These are phyloP conservation scores for Cavenderia fasciculata DNA, from an alignment of 78 protist species.

Conservation along the genomic window DNA sequence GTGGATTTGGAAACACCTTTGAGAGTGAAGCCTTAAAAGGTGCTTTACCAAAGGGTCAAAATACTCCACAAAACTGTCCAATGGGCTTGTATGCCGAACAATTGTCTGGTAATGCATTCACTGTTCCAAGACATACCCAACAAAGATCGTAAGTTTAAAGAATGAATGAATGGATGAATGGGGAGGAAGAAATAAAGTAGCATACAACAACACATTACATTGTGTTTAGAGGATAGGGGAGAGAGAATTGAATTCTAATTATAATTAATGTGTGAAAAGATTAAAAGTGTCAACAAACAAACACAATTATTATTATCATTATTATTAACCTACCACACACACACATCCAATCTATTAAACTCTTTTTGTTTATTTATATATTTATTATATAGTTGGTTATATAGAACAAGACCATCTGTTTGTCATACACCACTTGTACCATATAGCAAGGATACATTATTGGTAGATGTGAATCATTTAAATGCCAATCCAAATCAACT, in stretches of 20 bases:
- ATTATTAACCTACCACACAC: no score
- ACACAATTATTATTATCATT: no score
- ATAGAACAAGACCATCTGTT: slow-evolving; percentile 91
- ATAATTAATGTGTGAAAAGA: no score
- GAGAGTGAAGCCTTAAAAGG: slow-evolving; percentile 88
- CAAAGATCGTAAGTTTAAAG: slow-evolving; percentile 83
- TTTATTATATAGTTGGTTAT: slow-evolving; percentile 84
- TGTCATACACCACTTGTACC: slow-evolving; percentile 59
- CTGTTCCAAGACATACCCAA: slow-evolving; percentile 86
- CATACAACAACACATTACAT: no score
- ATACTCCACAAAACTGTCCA: slow-evolving; percentile 94
- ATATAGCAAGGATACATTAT: not conserved
- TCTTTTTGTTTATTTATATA: not conserved
- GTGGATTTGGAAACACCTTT: slow-evolving; percentile 88
- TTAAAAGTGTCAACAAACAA: no score
- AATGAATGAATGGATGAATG: no score
- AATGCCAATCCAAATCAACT: slow-evolving; percentile 84
- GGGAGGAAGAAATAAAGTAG: no score
- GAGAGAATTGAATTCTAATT: no score
- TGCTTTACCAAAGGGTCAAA: slow-evolving; percentile 92
- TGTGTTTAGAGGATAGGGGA: no score
- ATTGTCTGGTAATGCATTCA: slow-evolving; percentile 95
- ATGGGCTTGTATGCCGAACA: slow-evolving; percentile 96
- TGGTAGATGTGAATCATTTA: not conserved
- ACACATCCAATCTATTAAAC: not conserved